Conservation (phyloP, 192 early-diverging fungal genomes). For the Spizellomyces sp. region DNA sequence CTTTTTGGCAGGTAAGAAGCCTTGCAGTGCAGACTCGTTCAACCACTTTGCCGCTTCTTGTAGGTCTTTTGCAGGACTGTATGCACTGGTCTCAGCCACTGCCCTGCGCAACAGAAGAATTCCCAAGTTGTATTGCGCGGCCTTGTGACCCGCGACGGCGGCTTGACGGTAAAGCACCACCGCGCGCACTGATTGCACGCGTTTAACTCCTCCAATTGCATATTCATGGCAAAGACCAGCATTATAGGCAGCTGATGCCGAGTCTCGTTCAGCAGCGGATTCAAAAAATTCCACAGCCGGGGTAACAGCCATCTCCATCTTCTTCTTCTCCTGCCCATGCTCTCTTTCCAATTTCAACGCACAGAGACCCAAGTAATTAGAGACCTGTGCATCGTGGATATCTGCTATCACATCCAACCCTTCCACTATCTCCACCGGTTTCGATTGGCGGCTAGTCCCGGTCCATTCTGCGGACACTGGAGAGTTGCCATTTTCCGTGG, state of each 20-base stretch:
- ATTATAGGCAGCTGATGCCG: conserved; percentile 14
- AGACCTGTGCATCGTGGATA: too few species aligned
- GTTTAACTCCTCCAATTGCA: conserved; percentile 5
- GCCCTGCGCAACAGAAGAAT: conserved; percentile 5
- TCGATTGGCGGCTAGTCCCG: too few species aligned
- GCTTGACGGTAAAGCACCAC: conserved; percentile 17
- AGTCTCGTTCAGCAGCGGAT: conserved; percentile 14
- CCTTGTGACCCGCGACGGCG: conserved; percentile 1
- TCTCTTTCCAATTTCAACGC: too few species aligned
- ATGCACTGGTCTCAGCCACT: background rate
- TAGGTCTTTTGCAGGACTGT: background rate
- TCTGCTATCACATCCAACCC: too few species aligned
- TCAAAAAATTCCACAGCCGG: conserved; percentile 7
- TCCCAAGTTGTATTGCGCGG: conserved; percentile 5
- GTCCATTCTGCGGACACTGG: too few species aligned
- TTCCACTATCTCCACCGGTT: too few species aligned
- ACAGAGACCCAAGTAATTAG: too few species aligned
- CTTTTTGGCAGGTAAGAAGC: background rate
- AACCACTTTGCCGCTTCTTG: conserved; percentile 13
- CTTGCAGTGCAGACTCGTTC: background rate
- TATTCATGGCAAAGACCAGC: conserved; percentile 12
- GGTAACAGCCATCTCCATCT: too few species aligned
- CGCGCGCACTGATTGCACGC: background rate
- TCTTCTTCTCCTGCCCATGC: too few species aligned
- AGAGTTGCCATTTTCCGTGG: too few species aligned